Conservation (phyloP, 768 basidiomycete species). For the Kwoniella botswanensis region DNA sequence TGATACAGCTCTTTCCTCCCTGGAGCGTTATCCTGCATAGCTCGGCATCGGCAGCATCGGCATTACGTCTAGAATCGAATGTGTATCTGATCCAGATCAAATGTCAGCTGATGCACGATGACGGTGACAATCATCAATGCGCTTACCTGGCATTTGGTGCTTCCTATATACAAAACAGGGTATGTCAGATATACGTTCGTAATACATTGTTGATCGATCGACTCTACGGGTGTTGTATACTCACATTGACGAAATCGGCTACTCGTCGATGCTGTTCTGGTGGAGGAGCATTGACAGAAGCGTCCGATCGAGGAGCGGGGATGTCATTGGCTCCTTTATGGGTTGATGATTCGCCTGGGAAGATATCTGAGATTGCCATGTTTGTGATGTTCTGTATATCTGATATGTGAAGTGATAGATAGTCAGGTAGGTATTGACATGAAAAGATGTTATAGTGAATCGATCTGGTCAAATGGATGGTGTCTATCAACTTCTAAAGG, state of each 20-base stretch:
- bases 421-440: background rate
- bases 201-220: too few species aligned
- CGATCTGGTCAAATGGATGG: slow-evolving; percentile 5
- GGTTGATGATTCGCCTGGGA: slow-evolving; percentile 15
- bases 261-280: slow-evolving; percentile 46
- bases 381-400: background rate
- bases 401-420: background rate
- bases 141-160: slow-evolving; percentile 43
- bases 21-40: slow-evolving; percentile 44
- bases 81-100: slow-evolving; percentile 36
- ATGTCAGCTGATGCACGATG: slow-evolving; percentile 1
- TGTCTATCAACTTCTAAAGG: background rate
- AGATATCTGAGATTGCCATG: slow-evolving; percentile 16
- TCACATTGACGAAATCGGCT: slow-evolving; percentile 48
- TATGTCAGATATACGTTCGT: background rate
- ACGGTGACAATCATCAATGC: background rate
- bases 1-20: slow-evolving; percentile 51
- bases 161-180: slow-evolving; percentile 31
- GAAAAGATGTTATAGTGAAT: background rate
- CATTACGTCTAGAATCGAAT: slow-evolving; percentile 46
- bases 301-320: slow-evolving; percentile 46
- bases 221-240: background rate
- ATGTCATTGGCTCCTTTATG: slow-evolving; percentile 43
- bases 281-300: slow-evolving; percentile 45
- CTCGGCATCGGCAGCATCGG: slow-evolving; percentile 41